Evolutionary conservation across 768 basidiomycete genomes (phyloP).

Genomic region (Trichaptum fuscoviolaceum): DNA sequence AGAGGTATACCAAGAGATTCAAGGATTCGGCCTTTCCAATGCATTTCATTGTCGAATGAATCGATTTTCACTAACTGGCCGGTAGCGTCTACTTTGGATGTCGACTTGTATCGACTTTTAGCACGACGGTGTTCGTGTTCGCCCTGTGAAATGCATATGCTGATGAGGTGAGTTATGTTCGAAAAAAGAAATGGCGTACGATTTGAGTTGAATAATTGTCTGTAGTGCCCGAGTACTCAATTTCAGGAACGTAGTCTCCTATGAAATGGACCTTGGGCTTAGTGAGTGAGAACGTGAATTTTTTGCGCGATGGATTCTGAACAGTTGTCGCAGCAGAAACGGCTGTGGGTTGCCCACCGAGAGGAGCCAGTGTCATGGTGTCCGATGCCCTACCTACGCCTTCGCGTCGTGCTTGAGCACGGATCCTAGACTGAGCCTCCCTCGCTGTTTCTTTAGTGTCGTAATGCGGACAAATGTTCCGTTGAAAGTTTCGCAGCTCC

Average conservation of each 20-base stretch:
- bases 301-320: slow-evolving; percentile 7
- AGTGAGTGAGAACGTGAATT: slow-evolving; percentile 20
- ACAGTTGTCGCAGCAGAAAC: background rate
- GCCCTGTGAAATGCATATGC: background rate
- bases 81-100: no score
- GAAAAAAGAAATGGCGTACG: slow-evolving; percentile 19
- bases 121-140: no score
- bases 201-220: slow-evolving; percentile 33
- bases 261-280: slow-evolving; percentile 32
- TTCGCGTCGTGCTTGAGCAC: slow-evolving; percentile 7
- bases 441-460: slow-evolving; percentile 26
- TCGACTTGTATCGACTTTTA: no score
- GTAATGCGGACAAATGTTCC: slow-evolving; percentile 17
- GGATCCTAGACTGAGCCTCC: slow-evolving; percentile 22
- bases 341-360: background rate
- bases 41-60: slow-evolving; percentile 3
- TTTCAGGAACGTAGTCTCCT: slow-evolving; percentile 25
- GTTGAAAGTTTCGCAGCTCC: slow-evolving; percentile 17
- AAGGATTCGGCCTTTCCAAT: no score
- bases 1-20: background rate
- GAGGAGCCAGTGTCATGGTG: slow-evolving; percentile 9
- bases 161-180: slow-evolving; percentile 4
- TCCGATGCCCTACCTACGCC: slow-evolving; percentile 4
- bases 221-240: slow-evolving; percentile 26
- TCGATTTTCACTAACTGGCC: no score